Base-by-base conservation (phyloP, 192 early-diverging fungal genomes). In the Backusella sp. region DNA sequence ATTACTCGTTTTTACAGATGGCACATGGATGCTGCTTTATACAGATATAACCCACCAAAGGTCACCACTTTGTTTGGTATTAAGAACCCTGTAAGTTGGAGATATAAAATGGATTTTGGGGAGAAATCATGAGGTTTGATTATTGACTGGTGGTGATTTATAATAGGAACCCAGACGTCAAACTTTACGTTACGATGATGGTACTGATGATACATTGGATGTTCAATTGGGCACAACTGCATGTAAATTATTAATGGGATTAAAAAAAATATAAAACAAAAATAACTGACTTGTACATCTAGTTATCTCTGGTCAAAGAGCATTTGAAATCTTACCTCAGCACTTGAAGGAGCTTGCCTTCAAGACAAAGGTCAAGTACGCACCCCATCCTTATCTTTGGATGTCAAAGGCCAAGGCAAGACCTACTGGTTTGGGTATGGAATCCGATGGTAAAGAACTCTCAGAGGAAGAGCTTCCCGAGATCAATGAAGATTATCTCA, bases 1-100 rank as follows among this genome's bases (percentile, higher is more conserved):
- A 73, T 75, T 3, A 81, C 80, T n/a, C 72, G 80, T 36, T 81
- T 81, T 69, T 81, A 81, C 56, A 52, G 80, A 52, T 81, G 80
- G 80, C 80, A 81, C 26, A 81, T 81, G 80, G 80, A 81, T 67
- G 80, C 80, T 67, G 80, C 80, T 44, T 42, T 81, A 5, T 81
- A 81, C 30, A 70, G 69, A 39, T 70, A 77, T 17, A 77, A 81
- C n/a, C 80, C 80, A 36, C 80, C 80, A 3, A 77, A 75, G 49
- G 65, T 81, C 6, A 81, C 80, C 8, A 75, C 80, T 17, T 36
- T 81, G 6, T 81, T 81, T 65, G 76, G 76, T 15, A 53, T 81
- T 8, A 73, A 81, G 68, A 81, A 77, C 34, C 80, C 80, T 42
- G 80, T 79, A 79, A 72, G 78, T 72, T 17, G 2, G 2, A n/a